These are phyloP conservation scores for Populus deltoides DNA, from an alignment of 345 rosid genomes.

Conservation along the genomic window DNA sequence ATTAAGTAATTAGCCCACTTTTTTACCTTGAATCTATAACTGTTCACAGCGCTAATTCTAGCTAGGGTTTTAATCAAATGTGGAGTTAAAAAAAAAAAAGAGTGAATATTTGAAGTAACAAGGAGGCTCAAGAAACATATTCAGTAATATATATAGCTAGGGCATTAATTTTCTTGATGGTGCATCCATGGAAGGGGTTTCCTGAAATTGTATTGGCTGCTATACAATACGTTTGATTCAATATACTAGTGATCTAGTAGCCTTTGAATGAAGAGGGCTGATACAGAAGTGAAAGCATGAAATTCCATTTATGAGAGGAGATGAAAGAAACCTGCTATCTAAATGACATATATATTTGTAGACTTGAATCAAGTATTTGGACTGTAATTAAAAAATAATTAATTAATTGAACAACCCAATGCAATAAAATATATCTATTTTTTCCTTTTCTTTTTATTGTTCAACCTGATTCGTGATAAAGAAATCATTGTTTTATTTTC, in stretches of 20 bases:
- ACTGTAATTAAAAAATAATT: constrained; percentile 9
- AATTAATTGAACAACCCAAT: neutral
- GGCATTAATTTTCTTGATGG: too few species aligned
- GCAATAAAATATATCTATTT: neutral
- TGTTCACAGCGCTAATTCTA: too few species aligned
- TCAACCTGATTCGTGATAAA: constrained; percentile 20
- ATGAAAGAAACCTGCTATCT: constrained; percentile 26
- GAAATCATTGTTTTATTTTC: constrained; percentile 39
- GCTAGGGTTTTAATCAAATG: neutral
- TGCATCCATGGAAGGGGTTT: too few species aligned
- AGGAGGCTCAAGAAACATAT: too few species aligned
- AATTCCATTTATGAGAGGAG: constrained; percentile 5
- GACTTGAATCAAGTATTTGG: constrained; percentile 13
- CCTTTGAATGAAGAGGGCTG: too few species aligned
- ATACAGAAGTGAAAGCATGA: constrained; percentile 20
- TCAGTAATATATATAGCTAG: too few species aligned
- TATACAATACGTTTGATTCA: too few species aligned
- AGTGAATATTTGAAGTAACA: neutral
- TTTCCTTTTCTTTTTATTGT: constrained; percentile 19
- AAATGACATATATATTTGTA: constrained; percentile 1
- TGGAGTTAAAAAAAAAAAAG: neutral
- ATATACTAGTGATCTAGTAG: too few species aligned
- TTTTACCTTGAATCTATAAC: neutral
- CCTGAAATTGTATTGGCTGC: too few species aligned
- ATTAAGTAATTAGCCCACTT: neutral